Conservation (phyloP, 2,329 filamentous ascomycete genomes). For the Drechslera avenae region DNA sequence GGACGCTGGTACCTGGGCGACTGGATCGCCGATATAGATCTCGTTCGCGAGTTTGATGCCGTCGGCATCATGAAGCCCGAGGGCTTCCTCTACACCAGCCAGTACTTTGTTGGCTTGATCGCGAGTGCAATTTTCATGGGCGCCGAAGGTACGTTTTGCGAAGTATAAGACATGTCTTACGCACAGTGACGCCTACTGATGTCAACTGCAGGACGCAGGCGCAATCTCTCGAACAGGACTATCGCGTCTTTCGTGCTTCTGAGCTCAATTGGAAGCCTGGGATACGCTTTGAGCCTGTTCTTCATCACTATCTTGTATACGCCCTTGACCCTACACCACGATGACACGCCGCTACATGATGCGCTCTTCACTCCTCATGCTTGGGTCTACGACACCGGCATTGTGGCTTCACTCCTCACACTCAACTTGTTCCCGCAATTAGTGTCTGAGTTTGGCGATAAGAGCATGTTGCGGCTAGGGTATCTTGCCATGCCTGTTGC, state of each 20-base stretch:
- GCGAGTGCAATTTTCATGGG: constrained; percentile 64
- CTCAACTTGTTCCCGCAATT: constrained; percentile 49
- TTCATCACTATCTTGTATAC: constrained; percentile 64
- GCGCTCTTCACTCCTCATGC: constrained; percentile 44
- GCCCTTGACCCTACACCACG: constrained; percentile 54
- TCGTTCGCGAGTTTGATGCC: constrained; percentile 60
- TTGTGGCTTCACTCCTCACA: constrained; percentile 55
- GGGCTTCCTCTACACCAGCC: constrained; percentile 67
- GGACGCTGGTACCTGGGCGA: constrained; percentile 50
- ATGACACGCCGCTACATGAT: constrained; percentile 34
- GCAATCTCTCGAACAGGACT: constrained; percentile 57
- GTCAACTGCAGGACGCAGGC: constrained; percentile 51
- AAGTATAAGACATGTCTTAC: not conserved
- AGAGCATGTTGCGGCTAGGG: constrained; percentile 30
- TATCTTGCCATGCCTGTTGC: constrained; percentile 41
- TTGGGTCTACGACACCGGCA: constrained; percentile 46
- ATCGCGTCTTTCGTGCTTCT: constrained; percentile 63
- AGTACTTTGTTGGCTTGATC: constrained; percentile 61
- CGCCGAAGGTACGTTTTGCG: constrained; percentile 55
- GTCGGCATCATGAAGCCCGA: constrained; percentile 61
- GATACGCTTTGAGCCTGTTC: constrained; percentile 68
- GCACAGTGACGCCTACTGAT: constrained; percentile 1
- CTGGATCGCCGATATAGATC: constrained; percentile 61
- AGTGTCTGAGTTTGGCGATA: constrained; percentile 27
- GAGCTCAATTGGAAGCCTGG: constrained; percentile 64